Evolutionary conservation across 2,329 filamentous ascomycete species (phyloP), one percentile per base, ranked within the genome.

Genomic region (Cytospora schulzeri): DNA sequence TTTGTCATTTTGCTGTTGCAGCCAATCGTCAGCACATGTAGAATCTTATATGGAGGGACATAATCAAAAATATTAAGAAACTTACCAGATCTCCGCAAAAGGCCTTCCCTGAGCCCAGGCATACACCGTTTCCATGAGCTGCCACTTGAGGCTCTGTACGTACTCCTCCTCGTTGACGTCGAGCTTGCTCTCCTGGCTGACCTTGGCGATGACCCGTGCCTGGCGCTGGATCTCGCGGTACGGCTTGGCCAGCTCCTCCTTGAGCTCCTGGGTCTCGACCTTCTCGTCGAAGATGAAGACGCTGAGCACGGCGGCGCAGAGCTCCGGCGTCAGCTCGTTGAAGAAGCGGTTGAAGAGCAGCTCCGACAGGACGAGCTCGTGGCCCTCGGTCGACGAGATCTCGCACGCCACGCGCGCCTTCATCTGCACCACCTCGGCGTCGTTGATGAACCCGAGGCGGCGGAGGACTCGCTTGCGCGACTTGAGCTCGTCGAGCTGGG

Each of bases 241-340:
- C 19, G 93, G 92, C 79, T 96, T 96, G 63, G 87, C 85, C 35
- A 98, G 83, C 67, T 97, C 91, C 70, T 97, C 93, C 71, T 90
- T 90, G 57, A 97, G 81, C 17, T 87, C 84, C 3, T 87, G 81
- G 15, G 93, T 88, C 71, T 94, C 91, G 56, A 91, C 88, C 82
- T 96, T 97, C 79, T 99, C 95, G 74, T 99, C 96, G 70, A 98
- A 97, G 69, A 99, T 95, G 79, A 99, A 98, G 73, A 92, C 93
- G 71, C 92, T 96, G 65, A 99, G 83, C 7, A 93, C 87, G 0
- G 94, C 86, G 1, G 95, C 95, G 71, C 90, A 91, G 69, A 94
- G 85, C 76, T 98, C 94, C 0, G 95, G 93, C 0, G 88, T 88
- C 52, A 98, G 81, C 73, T 97, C 93, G 75, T 98, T 99, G 85